phyloP scores from a whole-genome alignment of 805 yeast genomes.

The Candida manassasensis region DNA sequence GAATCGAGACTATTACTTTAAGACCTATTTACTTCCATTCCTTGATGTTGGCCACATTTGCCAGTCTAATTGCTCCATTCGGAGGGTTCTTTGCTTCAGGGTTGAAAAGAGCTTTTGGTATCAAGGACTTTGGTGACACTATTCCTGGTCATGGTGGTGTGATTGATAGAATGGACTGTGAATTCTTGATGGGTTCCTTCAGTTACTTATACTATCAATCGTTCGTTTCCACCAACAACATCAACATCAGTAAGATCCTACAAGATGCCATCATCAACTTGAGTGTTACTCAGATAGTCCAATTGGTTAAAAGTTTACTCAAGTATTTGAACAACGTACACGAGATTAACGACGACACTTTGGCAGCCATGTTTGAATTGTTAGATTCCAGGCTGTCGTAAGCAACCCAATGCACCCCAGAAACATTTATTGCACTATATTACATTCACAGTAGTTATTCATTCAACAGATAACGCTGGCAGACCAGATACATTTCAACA shows the following conservation, averaged over 20 bases:
- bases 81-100: conserved; percentile 99
- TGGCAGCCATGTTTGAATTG: conserved; percentile 23
- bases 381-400: conserved; percentile 18
- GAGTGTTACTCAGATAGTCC: conserved; percentile 58
- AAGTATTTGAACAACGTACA: conserved; percentile 43
- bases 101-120: conserved; percentile 92
- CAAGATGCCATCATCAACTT: conserved; percentile 73
- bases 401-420: too few relatives aligned
- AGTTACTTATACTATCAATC: conserved; percentile 90
- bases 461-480: background rate
- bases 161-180: conserved; percentile 96
- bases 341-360: conserved; percentile 23
- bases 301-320: conserved; percentile 55
- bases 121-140: conserved; percentile 96
- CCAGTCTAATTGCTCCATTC: conserved; percentile 95
- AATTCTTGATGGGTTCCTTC: conserved; percentile 95
- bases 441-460: background rate
- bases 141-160: conserved; percentile 99
- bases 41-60: conserved; percentile 82
- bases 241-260: conserved; percentile 68
- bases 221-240: conserved; percentile 69
- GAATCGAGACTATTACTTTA: conserved; percentile 49
- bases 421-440: background rate
- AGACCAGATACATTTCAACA: conserved; percentile 2
- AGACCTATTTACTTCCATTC: conserved; percentile 92